These are phyloP conservation scores for Colletotrichum plurivorum DNA, from an alignment of 2,329 filamentous ascomycete genomes.

Conservation along the genomic window DNA sequence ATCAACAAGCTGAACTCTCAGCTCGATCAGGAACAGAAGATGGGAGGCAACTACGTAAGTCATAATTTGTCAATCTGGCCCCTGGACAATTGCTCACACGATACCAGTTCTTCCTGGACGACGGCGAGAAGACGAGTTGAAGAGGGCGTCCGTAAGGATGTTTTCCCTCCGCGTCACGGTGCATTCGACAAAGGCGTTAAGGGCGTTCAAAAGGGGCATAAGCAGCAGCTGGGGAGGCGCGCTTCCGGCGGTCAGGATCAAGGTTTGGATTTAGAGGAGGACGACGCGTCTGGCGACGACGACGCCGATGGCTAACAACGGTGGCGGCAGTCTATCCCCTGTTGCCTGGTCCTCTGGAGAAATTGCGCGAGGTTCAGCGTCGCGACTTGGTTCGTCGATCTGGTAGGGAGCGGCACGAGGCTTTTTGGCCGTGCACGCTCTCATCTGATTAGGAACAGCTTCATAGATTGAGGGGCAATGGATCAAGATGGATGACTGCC, in stretches of 20 bases:
- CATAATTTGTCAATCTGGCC: not conserved
- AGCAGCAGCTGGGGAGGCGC: slow-evolving; percentile 47
- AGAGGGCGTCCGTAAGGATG: slow-evolving; percentile 63
- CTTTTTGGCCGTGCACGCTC: slow-evolving; percentile 14
- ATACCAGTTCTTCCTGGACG: slow-evolving; percentile 92
- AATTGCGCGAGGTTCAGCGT: slow-evolving; percentile 3
- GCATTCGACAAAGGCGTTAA: slow-evolving; percentile 63
- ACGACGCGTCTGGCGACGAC: slow-evolving; percentile 73
- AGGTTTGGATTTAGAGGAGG: slow-evolving; percentile 56
- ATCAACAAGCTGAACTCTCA: slow-evolving; percentile 99
- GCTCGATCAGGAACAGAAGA: slow-evolving; percentile 97
- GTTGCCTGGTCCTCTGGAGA: slow-evolving; percentile 72
- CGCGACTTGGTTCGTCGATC: slow-evolving; percentile 21
- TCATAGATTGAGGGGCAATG: slow-evolving; percentile 70
- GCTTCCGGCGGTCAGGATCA: slow-evolving; percentile 48
- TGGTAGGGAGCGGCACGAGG: slow-evolving; percentile 11
- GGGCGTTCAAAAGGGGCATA: slow-evolving; percentile 63
- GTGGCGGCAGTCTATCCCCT: slow-evolving; percentile 77
- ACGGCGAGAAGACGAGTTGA: slow-evolving; percentile 72
- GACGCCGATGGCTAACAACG: slow-evolving; percentile 68
- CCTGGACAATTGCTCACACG: slow-evolving; percentile 41
- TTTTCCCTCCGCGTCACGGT: slow-evolving; percentile 51
- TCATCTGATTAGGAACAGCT: slow-evolving; percentile 37
- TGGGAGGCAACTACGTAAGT: slow-evolving; percentile 90
- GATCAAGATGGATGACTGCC: slow-evolving; percentile 75